Evolutionary conservation across 2,329 filamentous ascomycete genomes (phyloP), one percentile per base, ranked within the genome.

Genomic region (Exutisphaerella laricina): DNA sequence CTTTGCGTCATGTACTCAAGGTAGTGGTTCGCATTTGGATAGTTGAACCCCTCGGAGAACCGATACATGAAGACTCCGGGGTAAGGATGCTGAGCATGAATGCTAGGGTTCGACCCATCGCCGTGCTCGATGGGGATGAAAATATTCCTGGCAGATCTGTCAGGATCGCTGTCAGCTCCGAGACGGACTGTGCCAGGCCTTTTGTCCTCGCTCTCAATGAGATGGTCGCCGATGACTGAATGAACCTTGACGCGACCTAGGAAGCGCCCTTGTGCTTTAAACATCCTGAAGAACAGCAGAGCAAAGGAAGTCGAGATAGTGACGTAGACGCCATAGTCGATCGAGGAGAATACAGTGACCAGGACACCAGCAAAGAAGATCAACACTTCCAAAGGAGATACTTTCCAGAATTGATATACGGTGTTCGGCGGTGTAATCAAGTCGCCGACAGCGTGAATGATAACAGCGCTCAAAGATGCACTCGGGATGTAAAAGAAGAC

Each of bases 41-140:
- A 98, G 67, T 92, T 94, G 74, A 94, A 95, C 31, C 89, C 87
- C 68, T 97, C 90, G 0, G 85, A 81, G 66, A 95, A 96, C 32
- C 90, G 82, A 70, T 94, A 97, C 59, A 97, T 94, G 67, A 97
- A 94, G 53, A 98, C 77, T 39, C 92, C 92, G 0, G 90, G 90
- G 58, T 92, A 87, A 1, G 92, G 89, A 41, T 79, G 79, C 49
- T 85, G 74, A n/a, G 94, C 72, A 8, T 84, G 75, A 34, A 97
- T 74, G 18, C 83, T 75, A 0, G 90, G 90, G 63, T 97, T 97
- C 1, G 87, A 88, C 21, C 90, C 90, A 61, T 97, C 90, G n/a
- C 74, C 73, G 62, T 94, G 88, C 56, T 86, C 80, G 45, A 96
- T 73, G 0, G 92, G 92, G 14, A 97, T 68, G 73, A 92, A 98